Conservation (phyloP, 306 rosid genomes). For the Cucurbita argyrosperma region DNA sequence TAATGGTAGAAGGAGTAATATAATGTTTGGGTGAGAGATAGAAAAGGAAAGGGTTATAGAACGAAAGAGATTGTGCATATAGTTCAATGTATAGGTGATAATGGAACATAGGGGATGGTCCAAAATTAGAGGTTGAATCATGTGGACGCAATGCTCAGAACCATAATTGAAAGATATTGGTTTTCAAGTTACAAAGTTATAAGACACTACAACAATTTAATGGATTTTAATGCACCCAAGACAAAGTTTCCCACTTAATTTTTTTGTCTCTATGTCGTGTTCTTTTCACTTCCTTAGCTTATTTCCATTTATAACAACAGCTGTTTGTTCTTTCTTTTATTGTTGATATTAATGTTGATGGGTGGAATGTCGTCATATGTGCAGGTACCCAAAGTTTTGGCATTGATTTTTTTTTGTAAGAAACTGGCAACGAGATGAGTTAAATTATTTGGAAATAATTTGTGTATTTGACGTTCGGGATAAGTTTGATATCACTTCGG, state of each 20-base stretch:
- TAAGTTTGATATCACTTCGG: background rate
- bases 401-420: background rate
- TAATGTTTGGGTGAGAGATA: background rate
- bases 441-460: background rate
- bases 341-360: background rate
- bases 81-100: background rate
- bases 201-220: background rate
- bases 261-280: background rate
- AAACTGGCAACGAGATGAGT: too few species aligned
- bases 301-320: background rate
- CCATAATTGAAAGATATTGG: background rate
- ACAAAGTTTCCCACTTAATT: background rate
- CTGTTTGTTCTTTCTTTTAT: background rate
- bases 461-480: too few species aligned
- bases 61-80: background rate
- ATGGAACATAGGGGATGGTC: background rate
- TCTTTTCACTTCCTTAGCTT: background rate
- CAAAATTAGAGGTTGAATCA: background rate
- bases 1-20: background rate
- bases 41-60: background rate
- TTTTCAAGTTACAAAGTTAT: background rate
- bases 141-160: background rate
- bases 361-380: background rate
- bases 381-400: background rate
- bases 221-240: background rate